These are phyloP conservation scores for Pichia sp. DNA, from an alignment of 1,139 yeast genomes.

Conservation along the genomic window DNA sequence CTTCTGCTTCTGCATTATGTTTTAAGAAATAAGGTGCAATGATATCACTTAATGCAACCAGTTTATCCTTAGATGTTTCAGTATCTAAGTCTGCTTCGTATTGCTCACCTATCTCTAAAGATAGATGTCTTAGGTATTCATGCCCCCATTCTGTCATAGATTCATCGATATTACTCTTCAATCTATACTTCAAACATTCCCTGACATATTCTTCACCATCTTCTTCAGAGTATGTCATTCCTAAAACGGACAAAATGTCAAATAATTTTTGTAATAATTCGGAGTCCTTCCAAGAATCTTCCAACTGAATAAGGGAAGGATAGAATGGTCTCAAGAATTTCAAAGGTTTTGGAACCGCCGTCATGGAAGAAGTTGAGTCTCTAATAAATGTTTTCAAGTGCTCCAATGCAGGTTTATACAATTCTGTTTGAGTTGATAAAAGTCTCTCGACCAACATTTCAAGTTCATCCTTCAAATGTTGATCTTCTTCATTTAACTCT, in stretches of 20 bases:
- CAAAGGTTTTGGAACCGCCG: constrained; percentile 98
- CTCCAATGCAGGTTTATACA: constrained; percentile 53
- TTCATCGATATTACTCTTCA: constrained; percentile 48
- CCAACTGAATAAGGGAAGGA: constrained; percentile 54
- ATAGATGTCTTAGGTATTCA: constrained; percentile 92
- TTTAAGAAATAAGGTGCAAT: constrained; percentile 86
- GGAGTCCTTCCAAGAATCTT: constrained; percentile 44
- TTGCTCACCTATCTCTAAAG: constrained; percentile 88
- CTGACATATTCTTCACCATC: constrained; percentile 50
- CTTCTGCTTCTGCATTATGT: constrained; percentile 98
- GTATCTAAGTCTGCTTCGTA: constrained; percentile 48
- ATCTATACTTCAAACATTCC: constrained; percentile 75
- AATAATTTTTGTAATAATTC: constrained; percentile 46
- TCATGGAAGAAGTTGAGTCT: constrained; percentile 96
- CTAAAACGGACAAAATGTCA: constrained; percentile 85
- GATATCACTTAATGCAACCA: constrained; percentile 60
- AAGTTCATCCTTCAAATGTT: constrained; percentile 76
- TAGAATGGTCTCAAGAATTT: constrained; percentile 90
- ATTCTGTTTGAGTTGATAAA: constrained; percentile 37
- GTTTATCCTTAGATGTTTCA: constrained; percentile 16
- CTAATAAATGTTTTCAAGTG: constrained; percentile 71
- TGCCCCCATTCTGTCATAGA: constrained; percentile 92
- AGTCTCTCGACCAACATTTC: constrained; percentile 82
- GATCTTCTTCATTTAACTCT: constrained; percentile 91
- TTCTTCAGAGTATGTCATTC: constrained; percentile 83